Evolutionary conservation across 345 rosid genomes (phyloP), one percentile per base, ranked within the genome.

Genomic region (Combretum micranthum): DNA sequence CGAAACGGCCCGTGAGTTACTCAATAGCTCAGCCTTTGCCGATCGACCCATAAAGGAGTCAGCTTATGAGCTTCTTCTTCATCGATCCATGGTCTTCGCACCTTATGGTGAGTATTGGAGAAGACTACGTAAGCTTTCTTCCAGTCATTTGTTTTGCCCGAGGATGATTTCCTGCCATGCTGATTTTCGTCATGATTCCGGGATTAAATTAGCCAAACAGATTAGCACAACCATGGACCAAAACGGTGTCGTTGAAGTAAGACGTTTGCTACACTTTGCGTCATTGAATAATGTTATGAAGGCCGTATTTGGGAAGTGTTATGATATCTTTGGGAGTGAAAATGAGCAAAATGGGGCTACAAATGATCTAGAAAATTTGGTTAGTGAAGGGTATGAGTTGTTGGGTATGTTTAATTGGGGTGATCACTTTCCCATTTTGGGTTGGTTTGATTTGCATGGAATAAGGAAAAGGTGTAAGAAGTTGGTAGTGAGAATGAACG

Each of bases 401-500:
- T 55, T 60, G 14, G 64, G 64, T 3, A 15, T 50, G 6, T 49
- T 60, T 48, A 60, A 60, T 55, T 60, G 55, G 64, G 42, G 56
- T 19, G 64, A 60, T 17, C 64, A 60, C 19, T 50, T 60, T 32
- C 64, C 64, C 2, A 18, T 50, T 11, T 14, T 60, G 6, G 56
- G 56, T 3, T 50, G 54, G 55, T 5, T 60, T 12, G 64, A 60
- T 21, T 32, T 50, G 39, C 64, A 8, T 22, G 48, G 55, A n/a
- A 48, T 61, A 17, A 61, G 48, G 20, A 15, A 42, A 13, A 61
- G 56, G 32, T 44, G 65, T n/a, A 16, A 23, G 19, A 44, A 44
- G 39, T 67, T 87, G 76, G 82, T 65, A n/a, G 48, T 57, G 4
- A 69, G 71, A 56, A 91, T 87, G 25, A 82, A 73, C 53, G 61